These are phyloP conservation scores for Sugiyamaella novakii DNA, from an alignment of 1,139 yeast genomes.

Conservation along the genomic window DNA sequence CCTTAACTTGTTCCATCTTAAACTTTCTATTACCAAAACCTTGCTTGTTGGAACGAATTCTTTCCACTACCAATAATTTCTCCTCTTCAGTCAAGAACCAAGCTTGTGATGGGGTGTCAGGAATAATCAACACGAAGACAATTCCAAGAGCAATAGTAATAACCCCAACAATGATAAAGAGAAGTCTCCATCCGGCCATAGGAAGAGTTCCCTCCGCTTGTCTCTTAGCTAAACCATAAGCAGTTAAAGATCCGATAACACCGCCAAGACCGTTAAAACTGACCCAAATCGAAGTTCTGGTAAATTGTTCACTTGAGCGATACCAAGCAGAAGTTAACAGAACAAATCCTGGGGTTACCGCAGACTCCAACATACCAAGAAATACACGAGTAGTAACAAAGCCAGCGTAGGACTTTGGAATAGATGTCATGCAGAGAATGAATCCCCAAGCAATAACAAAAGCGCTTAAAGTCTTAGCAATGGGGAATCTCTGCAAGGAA, in stretches of 20 bases:
- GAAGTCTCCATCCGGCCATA: conserved; percentile 52
- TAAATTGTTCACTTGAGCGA: conserved; percentile 54
- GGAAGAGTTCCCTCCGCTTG: conserved; percentile 43
- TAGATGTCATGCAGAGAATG: conserved; percentile 51
- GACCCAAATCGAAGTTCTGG: conserved; percentile 53
- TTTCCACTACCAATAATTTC: conserved; percentile 53
- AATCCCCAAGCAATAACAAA: conserved; percentile 56
- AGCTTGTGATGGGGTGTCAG: conserved; percentile 58
- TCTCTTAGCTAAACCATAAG: conserved; percentile 50
- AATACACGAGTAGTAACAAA: conserved; percentile 53
- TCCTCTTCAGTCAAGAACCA: conserved; percentile 55
- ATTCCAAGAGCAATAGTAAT: conserved; percentile 55
- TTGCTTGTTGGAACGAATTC: conserved; percentile 50
- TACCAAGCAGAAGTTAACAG: conserved; percentile 60
- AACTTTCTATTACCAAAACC: conserved; percentile 60
- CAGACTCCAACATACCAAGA: conserved; percentile 59
- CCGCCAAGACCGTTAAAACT: conserved; percentile 60
- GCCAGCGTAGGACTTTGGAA: conserved; percentile 52
- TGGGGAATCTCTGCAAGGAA: conserved; percentile 55
- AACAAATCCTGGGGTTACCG: conserved; percentile 61
- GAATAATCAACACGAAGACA: conserved; percentile 49
- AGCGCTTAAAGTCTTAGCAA: conserved; percentile 53
- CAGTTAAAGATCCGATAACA: conserved; percentile 56
- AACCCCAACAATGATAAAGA: conserved; percentile 54
- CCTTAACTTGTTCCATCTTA: conserved; percentile 56